Evolutionary conservation across 2,329 filamentous ascomycete species (phyloP), one percentile per base, ranked within the genome.

Genomic region (Alternaria gaisen): DNA sequence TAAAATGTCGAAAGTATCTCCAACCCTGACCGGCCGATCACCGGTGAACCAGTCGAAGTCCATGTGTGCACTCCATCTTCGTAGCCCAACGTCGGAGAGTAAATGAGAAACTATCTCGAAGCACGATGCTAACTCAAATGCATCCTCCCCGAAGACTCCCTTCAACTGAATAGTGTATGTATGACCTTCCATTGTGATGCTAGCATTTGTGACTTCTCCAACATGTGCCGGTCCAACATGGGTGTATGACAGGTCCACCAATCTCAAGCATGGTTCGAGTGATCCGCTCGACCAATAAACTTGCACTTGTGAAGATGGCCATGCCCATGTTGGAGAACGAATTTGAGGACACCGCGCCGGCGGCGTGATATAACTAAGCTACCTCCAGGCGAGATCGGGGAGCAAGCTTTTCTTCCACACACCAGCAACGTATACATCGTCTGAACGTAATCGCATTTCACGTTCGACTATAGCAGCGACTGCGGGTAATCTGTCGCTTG

Each of bases 381-480:
- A n/a, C 11, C 1, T 38, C 36, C 50, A 43, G n/a, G 16, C 4
- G 0, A 53, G 38, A n/a, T 53, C 28, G 0, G 18, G 1, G 2
- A 54, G 34, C 3, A 54, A 4, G 16, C 20, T 34, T 2, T 3
- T 54, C 14, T 2, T 7, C 52, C 40, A 54, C 20, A 44, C 36
- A 11, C 51, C 51, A 2, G 28, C 51, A 6, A 53, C 6, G 4
- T 53, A 53, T 8, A 24, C 12, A 14, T 44, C 51, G 1, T 6
- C 9, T 26, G 0, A 3, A 0, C 51, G 51, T 16, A 14, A 0
- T 5, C 2, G 24, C 8, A 53, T 14, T 18, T 53, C 40, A 5
- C 51, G 38, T 42, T 53, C 40, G 3, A 28, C 51, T 18, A 53
- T 26, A 8, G 51, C 40, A 10, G 51, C 51, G 11, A 53, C 32